Evolutionary conservation across 148 eudicot genomes (phyloP).

Genomic region (Fagopyrum tataricum): DNA sequence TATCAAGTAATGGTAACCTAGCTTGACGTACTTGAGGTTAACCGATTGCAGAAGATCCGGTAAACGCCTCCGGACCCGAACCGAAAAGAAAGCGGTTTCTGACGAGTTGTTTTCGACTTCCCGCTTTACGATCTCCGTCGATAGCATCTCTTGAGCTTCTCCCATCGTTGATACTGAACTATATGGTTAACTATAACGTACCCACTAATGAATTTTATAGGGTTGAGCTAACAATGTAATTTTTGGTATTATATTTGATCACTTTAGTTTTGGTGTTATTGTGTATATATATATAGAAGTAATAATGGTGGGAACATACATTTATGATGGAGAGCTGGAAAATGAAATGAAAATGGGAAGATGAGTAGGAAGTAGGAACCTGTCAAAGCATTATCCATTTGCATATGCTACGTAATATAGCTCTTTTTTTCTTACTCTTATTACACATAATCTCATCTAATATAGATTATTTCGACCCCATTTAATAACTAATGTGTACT

Average conservation of each 20-base stretch:
- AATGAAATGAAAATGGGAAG: background rate
- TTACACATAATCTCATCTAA: background rate
- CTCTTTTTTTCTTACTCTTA: background rate
- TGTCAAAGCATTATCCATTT: background rate
- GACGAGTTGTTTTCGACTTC: conserved; percentile 39
- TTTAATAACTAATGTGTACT: no score
- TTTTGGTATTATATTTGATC: background rate
- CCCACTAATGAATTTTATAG: background rate
- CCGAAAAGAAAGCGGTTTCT: conserved; percentile 62
- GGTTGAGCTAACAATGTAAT: background rate
- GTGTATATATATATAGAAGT: background rate
- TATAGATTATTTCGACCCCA: background rate
- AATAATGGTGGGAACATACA: background rate
- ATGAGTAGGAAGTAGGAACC: background rate
- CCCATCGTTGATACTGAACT: background rate
- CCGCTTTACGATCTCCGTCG: conserved; percentile 79
- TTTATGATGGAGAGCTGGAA: background rate
- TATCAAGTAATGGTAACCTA: conserved; percentile 83
- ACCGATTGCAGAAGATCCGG: conserved; percentile 84
- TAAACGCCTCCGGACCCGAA: conserved; percentile 63
- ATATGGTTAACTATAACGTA: background rate
- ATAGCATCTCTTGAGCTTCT: conserved; percentile 34
- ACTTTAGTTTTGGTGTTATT: background rate
- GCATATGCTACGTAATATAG: background rate
- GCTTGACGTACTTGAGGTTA: conserved; percentile 80